Conservation (phyloP, 345 rosid species). For the Cardamine chenopodiifolia region DNA sequence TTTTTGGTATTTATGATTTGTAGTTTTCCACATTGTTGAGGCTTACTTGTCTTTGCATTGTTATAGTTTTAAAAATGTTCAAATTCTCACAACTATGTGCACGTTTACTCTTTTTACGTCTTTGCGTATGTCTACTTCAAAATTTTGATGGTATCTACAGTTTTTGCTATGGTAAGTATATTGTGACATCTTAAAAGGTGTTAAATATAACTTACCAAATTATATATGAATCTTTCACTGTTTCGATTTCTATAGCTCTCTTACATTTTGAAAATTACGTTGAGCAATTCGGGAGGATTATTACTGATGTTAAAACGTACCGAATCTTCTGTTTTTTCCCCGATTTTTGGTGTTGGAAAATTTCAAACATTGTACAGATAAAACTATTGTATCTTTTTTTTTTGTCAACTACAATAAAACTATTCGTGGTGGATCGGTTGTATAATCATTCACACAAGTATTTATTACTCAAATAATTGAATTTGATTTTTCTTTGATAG, state of each 20-base stretch:
- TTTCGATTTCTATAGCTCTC: not conserved
- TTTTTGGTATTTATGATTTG: slow-evolving; percentile 56
- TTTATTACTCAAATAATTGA: not conserved
- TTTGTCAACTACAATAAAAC: no score
- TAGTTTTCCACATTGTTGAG: slow-evolving; percentile 25
- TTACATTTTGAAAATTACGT: not conserved
- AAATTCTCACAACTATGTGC: slow-evolving; percentile 9
- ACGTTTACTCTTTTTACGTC: slow-evolving; percentile 4
- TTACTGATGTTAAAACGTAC: not conserved
- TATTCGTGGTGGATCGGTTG: not conserved
- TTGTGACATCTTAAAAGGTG: not conserved
- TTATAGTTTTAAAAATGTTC: not conserved
- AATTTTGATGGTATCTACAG: not conserved
- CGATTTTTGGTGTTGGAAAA: not conserved
- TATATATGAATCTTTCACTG: not conserved
- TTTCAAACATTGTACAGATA: not conserved
- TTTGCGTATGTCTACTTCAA: not conserved
- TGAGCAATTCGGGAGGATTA: not conserved
- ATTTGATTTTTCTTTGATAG: not conserved
- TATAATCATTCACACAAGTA: not conserved
- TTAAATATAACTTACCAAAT: not conserved
- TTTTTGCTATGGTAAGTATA: not conserved
- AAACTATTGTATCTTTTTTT: no score
- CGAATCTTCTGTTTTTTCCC: not conserved
- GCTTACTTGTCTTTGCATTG: slow-evolving; percentile 3